Conservation (phyloP, 2,329 filamentous ascomycete genomes). For the Apiospora arundinis region DNA sequence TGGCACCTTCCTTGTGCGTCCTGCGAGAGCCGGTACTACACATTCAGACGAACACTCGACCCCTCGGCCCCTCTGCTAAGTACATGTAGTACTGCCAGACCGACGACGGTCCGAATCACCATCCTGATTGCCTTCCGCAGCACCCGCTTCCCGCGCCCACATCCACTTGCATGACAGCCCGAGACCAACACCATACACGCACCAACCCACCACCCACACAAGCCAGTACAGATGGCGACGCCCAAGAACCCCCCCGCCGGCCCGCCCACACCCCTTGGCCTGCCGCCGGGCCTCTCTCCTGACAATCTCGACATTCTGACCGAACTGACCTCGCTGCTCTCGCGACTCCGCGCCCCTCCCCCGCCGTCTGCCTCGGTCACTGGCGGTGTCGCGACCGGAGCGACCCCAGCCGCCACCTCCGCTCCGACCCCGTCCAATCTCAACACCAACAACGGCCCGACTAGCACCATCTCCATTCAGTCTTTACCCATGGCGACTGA, state of each 20-base stretch:
- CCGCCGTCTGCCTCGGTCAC: slow-evolving; percentile 43
- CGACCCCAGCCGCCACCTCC: slow-evolving; percentile 33
- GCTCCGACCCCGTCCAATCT: slow-evolving; percentile 29
- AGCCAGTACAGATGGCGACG: not conserved
- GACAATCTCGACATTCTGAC: slow-evolving; percentile 87
- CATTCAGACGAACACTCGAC: no score
- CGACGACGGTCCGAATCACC: slow-evolving; percentile 4
- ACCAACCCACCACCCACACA: not conserved
- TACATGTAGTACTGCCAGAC: not conserved
- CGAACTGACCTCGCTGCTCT: slow-evolving; percentile 78
- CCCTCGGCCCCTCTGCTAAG: not conserved
- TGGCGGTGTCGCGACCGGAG: slow-evolving; percentile 39
- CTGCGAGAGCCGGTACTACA: no score
- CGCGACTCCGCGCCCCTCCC: slow-evolving; percentile 67
- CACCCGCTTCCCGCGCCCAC: not conserved
- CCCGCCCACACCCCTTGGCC: slow-evolving; percentile 16
- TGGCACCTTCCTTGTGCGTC: no score
- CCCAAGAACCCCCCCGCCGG: slow-evolving; percentile 7
- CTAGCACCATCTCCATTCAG: slow-evolving; percentile 60
- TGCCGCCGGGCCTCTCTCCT: slow-evolving; percentile 72
- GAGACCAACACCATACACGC: not conserved
- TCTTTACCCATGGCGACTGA: slow-evolving; percentile 82
- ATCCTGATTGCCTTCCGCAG: not conserved
- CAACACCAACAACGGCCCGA: slow-evolving; percentile 32
- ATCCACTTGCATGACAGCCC: not conserved